Conservation (phyloP, 371 early-diverging fungal species). For the Saksenaea vasiformis region DNA sequence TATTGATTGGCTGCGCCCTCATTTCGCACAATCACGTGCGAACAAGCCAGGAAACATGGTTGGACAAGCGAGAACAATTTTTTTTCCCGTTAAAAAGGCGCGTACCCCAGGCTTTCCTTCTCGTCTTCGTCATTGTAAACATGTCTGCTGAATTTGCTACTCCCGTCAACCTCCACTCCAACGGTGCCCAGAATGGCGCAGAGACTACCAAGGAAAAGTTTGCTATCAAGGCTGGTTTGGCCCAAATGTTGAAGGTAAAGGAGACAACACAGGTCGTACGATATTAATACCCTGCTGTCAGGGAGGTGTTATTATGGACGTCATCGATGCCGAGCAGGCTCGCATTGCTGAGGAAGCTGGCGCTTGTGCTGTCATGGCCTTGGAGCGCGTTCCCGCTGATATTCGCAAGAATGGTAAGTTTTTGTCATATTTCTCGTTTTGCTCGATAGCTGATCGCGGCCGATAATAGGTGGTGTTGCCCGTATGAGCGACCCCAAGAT, state of each 20-base stretch:
- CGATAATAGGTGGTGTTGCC: conserved; percentile 84
- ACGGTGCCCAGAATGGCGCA: conserved; percentile 41
- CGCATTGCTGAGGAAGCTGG: conserved; percentile 98
- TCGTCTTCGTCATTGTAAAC: conserved; percentile 1
- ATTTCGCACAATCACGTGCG: conserved; percentile 6
- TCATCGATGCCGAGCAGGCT: conserved; percentile 95
- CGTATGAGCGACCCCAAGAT: conserved; percentile 98
- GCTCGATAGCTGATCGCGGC: background rate
- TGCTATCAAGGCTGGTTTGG: conserved; percentile 91
- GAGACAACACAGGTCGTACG: background rate
- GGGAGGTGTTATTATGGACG: conserved; percentile 99
- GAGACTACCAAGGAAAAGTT: conserved; percentile 50
- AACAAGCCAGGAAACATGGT: background rate
- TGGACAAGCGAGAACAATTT: background rate
- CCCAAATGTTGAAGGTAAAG: conserved; percentile 95
- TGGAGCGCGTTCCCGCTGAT: conserved; percentile 98
- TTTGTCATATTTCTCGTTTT: background rate
- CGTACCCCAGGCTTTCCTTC: background rate
- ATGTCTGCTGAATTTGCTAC: conserved; percentile 54
- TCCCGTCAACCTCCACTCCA: conserved; percentile 71
- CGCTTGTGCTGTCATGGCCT: conserved; percentile 97
- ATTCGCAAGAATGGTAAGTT: conserved; percentile 91
- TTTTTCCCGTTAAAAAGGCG: background rate
- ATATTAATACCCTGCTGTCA: conserved; percentile 23
- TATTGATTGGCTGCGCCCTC: background rate